A percentile compares a stretch with the other conserved stretches of the same genome.
phyloP scores from a whole-genome alignment of 148 eudicot species.

The Selenicereus undatus region DNA sequence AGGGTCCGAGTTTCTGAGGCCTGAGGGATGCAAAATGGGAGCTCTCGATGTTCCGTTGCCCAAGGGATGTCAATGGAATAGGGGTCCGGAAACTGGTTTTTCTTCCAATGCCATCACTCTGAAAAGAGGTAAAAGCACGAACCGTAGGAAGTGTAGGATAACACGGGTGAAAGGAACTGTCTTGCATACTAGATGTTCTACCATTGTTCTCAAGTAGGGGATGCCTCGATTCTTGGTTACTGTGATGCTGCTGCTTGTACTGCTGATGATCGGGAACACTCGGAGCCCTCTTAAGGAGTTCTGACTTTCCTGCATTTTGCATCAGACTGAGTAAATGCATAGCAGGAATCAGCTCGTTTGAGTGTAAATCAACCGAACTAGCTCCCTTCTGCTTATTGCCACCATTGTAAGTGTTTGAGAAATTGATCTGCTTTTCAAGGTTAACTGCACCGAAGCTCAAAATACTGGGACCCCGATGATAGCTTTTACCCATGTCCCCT shows the following conservation, averaged over 20 bases:
- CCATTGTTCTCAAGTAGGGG: constrained; percentile 26
- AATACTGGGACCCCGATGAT: constrained; percentile 28
- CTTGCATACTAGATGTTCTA: constrained; percentile 19
- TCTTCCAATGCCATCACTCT: constrained; percentile 15
- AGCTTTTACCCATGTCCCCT: constrained; percentile 30
- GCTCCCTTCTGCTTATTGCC: constrained; percentile 19
- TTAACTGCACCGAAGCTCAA: constrained; percentile 23
- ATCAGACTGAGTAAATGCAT: constrained; percentile 76
- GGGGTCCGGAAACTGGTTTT: constrained; percentile 28
- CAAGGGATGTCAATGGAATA: constrained; percentile 33
- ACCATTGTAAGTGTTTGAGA: constrained; percentile 22
- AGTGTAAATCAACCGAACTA: constrained; percentile 37
- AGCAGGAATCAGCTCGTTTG: constrained; percentile 67
- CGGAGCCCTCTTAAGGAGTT: constrained; percentile 24
- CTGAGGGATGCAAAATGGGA: constrained; percentile 13
- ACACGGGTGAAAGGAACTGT: constrained; percentile 27
- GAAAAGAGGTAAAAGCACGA: constrained; percentile 29
- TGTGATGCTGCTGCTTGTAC: constrained; percentile 24
- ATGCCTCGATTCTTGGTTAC: constrained; percentile 22
- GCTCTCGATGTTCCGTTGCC: constrained; percentile 31
- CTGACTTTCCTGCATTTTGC: constrained; percentile 40
- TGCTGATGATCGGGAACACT: constrained; percentile 15
- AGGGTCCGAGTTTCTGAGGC: constrained; percentile 13
- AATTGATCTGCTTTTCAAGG: constrained; percentile 29
- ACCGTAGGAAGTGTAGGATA: constrained; percentile 25